These are phyloP conservation scores for Sphaceloma murrayae DNA, from an alignment of 2,329 filamentous ascomycete genomes.

Conservation along the genomic window DNA sequence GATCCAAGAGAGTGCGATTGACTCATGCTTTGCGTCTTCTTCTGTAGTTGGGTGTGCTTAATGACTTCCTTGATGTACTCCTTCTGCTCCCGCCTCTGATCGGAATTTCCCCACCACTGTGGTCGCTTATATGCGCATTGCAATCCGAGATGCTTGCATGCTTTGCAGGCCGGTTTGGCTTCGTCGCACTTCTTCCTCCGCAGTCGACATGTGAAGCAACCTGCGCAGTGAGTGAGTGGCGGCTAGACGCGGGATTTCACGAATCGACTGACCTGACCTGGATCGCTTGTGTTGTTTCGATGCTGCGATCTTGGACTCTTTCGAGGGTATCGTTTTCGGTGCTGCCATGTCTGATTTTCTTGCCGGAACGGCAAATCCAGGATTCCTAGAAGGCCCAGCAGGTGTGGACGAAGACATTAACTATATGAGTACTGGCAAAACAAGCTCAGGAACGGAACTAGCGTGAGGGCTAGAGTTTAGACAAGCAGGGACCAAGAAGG, in stretches of 20 bases:
- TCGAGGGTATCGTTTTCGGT: constrained; percentile 36
- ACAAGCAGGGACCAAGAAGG: constrained; percentile 24
- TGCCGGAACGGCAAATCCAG: constrained; percentile 13
- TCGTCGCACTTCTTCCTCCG: constrained; percentile 64
- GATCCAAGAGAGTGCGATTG: constrained; percentile 6
- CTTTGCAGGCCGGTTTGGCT: constrained; percentile 52
- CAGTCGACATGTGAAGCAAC: constrained; percentile 58
- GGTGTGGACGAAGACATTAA: constrained; percentile 38
- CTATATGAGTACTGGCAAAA: constrained; percentile 34
- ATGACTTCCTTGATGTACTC: constrained; percentile 95
- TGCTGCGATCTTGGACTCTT: constrained; percentile 48
- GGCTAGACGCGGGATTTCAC: constrained; percentile 46
- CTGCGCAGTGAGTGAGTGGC: constrained; percentile 36
- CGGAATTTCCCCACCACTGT: constrained; percentile 94
- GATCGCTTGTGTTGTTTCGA: constrained; percentile 88
- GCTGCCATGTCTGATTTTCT: constrained; percentile 42
- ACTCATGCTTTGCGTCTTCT: constrained; percentile 53
- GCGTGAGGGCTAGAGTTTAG: constrained; percentile 25
- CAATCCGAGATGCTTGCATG: constrained; percentile 64
- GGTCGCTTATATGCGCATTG: constrained; percentile 94
- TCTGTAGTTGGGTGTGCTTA: constrained; percentile 88
- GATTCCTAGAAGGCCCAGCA: constrained; percentile 32
- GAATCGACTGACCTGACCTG: constrained; percentile 71
- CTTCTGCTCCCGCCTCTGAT: constrained; percentile 76
- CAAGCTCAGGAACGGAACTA: constrained; percentile 19